phyloP scores from a whole-genome alignment of 164 flowering plant species.

The Macadamia tetraphylla region DNA sequence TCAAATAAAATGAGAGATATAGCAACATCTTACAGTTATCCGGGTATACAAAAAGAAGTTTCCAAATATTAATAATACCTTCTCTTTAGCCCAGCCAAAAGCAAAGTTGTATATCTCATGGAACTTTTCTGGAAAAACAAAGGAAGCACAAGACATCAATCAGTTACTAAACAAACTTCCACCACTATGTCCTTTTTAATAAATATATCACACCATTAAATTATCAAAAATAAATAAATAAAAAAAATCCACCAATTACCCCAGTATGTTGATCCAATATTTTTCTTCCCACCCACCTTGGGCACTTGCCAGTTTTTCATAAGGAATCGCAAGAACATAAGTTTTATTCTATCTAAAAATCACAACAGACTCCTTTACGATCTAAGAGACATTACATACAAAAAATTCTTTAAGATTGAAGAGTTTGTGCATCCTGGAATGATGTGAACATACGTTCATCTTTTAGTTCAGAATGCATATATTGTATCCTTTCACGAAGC shows the following conservation, averaged over 20 bases:
- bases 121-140: slow-evolving; percentile 65
- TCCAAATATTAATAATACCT: slow-evolving; percentile 39
- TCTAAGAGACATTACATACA: not conserved
- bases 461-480: slow-evolving; percentile 83
- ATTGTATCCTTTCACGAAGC: slow-evolving; percentile 75
- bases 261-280: not conserved
- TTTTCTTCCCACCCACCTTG: not conserved
- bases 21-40: not conserved
- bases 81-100: slow-evolving; percentile 98
- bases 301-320: not conserved
- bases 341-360: not conserved
- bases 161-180: slow-evolving; percentile 1
- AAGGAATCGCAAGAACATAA: not conserved
- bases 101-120: slow-evolving; percentile 95
- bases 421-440: not conserved
- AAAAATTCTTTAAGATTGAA: not conserved
- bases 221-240: too few relatives aligned
- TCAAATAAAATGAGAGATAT: not conserved
- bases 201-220: too few relatives aligned
- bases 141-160: slow-evolving; percentile 9
- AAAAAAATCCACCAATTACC: not conserved
- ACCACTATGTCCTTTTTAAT: too few relatives aligned
- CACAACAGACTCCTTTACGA: not conserved
- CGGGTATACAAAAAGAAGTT: not conserved
- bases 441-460: slow-evolving; percentile 76